A percentile compares a stretch with the other conserved stretches of the same genome.
Conservation (phyloP, 2,329 filamentous ascomycete species). For the Mycosphaerelloides madeirae region DNA sequence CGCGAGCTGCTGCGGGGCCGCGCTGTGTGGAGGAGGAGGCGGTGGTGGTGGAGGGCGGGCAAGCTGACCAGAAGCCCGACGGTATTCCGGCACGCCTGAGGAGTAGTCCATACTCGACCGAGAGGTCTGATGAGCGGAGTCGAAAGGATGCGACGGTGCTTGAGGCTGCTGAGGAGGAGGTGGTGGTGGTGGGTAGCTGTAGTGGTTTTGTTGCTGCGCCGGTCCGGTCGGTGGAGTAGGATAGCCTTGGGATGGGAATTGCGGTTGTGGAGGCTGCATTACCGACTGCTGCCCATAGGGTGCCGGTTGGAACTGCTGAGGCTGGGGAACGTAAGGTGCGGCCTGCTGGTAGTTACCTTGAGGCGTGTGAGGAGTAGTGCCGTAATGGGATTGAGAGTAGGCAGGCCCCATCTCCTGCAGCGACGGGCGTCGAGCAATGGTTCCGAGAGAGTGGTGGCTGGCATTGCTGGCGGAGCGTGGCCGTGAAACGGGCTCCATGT, state of each 20-base stretch:
- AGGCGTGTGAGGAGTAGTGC: conserved; percentile 37
- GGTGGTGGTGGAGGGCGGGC: conserved; percentile 32
- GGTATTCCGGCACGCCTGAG: conserved; percentile 35
- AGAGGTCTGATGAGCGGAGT: conserved; percentile 26
- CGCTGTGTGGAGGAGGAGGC: conserved; percentile 30
- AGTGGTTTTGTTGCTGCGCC: conserved; percentile 35
- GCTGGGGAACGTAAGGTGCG: conserved; percentile 32
- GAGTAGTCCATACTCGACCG: conserved; percentile 39
- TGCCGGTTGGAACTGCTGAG: conserved; percentile 23
- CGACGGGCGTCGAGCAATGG: conserved; percentile 38
- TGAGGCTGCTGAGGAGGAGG: conserved; percentile 35
- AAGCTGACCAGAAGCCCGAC: conserved; percentile 39
- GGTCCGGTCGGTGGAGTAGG: conserved; percentile 21
- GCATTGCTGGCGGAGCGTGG: conserved; percentile 38
- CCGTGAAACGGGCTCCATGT: conserved; percentile 30
- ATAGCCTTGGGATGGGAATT: conserved; percentile 24
- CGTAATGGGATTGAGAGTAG: conserved; percentile 39
- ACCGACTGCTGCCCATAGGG: conserved; percentile 27
- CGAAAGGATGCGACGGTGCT: conserved; percentile 23
- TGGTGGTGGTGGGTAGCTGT: conserved; percentile 35
- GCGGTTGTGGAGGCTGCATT: conserved; percentile 34
- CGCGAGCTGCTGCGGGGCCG: conserved; percentile 28
- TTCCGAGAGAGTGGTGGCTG: conserved; percentile 29
- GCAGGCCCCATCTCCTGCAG: conserved; percentile 42
- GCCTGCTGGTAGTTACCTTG: conserved; percentile 35